Base-by-base conservation (phyloP, 345 rosid genomes). In the Garcia nutans region DNA sequence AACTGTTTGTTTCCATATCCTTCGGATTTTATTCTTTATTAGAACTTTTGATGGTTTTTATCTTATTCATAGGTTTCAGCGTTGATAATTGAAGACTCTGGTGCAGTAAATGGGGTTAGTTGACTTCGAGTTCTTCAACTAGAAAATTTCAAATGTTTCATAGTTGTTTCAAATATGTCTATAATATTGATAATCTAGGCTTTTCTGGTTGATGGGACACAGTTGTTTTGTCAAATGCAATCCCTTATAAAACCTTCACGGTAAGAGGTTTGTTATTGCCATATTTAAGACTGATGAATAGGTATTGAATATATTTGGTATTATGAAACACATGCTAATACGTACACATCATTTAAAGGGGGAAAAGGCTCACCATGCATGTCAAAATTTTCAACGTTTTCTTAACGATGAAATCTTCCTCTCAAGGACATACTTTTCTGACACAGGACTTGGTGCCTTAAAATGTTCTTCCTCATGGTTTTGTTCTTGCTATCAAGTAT, bases 161-260 rank as follows among this genome's bases (percentile, higher is more conserved):
- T 16, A 28, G 37, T 76, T 76, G 52, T 62, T 54, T 74, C 26
- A 55, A 8, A 54, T 50, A 56, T 56, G 24, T 54, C 17, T 41
- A 55, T 7, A 31, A 17, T 33, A 15, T 19, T 64, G 47, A 63
- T 31, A 42, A 47, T 74, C 68, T 72, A 92, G 97, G 94, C 89
- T 75, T 71, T 85, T 79, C 89, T 93, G 65, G 91, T 83, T 74
- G 96, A 88, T 81, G 96, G 92, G 65, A 86, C 85, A 41, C 78
- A 12, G 74, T 81, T 70, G 84, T 90, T 77, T 77, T 90, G 72
- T 92, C 97, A 67, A 92, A 92, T 85, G 97, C 95, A 49, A 91
- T 94, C 22, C 96, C 97, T 70, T 88, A 85, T 80, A 88, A 81
- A 82, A 93, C 97, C 50, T 91, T 85, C 84, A 80, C 82, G 87